phyloP scores from a whole-genome alignment of 352 stramenopile species.

The Elongisporangium prolatum region DNA sequence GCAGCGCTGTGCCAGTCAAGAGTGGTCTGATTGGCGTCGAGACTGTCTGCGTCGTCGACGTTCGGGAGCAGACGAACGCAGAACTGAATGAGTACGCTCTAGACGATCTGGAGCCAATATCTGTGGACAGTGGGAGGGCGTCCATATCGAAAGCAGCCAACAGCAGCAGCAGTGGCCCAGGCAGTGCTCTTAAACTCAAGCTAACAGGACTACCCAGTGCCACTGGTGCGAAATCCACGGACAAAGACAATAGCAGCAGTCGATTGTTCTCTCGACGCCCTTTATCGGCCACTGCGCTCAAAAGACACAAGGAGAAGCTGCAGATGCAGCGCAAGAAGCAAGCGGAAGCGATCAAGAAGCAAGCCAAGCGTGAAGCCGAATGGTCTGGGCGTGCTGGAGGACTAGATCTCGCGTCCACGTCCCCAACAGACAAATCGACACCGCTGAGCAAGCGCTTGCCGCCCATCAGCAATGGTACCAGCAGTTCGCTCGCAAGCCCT shows the following conservation, averaged over 20 bases:
- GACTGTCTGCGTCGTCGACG: slow-evolving; percentile 94
- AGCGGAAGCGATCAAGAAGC: slow-evolving; percentile 48
- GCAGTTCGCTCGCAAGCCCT: slow-evolving; percentile 4
- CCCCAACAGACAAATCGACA: slow-evolving; percentile 4
- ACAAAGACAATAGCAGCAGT: slow-evolving; percentile 49
- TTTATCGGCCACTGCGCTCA: slow-evolving; percentile 57
- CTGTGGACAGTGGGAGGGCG: background rate
- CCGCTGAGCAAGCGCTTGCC: slow-evolving; percentile 58
- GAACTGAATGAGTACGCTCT: slow-evolving; percentile 8
- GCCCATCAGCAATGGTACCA: slow-evolving; percentile 29
- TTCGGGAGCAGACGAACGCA: slow-evolving; percentile 74
- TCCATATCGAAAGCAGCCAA: background rate
- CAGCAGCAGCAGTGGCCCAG: slow-evolving; percentile 12
- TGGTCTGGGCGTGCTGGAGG: slow-evolving; percentile 74
- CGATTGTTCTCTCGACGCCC: slow-evolving; percentile 57
- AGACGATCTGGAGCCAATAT: slow-evolving; percentile 3
- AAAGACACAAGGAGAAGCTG: slow-evolving; percentile 70
- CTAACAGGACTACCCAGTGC: slow-evolving; percentile 22
- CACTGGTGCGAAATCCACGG: slow-evolving; percentile 18
- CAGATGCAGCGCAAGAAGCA: slow-evolving; percentile 52
- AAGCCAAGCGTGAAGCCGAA: slow-evolving; percentile 66
- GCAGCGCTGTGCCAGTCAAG: slow-evolving; percentile 15
- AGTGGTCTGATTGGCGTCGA: slow-evolving; percentile 82
- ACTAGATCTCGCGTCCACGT: slow-evolving; percentile 42
- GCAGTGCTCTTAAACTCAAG: slow-evolving; percentile 60